These are phyloP conservation scores for Leishmania gerbilli DNA, from an alignment of 208 protist genomes.

Conservation along the genomic window DNA sequence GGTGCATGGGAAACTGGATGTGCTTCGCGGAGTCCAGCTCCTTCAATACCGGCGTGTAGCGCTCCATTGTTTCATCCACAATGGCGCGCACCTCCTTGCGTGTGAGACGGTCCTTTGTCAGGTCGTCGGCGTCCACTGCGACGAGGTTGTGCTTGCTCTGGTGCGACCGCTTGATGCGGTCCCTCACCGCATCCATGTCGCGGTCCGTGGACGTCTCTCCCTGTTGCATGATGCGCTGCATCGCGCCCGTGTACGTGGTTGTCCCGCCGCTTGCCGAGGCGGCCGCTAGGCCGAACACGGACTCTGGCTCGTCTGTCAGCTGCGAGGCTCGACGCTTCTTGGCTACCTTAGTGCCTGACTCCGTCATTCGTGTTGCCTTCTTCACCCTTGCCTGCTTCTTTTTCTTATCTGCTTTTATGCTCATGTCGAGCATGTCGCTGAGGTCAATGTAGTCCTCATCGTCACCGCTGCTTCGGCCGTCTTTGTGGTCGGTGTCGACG, in stretches of 20 bases:
- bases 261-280: slow-evolving; percentile 31
- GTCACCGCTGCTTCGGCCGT: slow-evolving; percentile 53
- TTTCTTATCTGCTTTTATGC: slow-evolving; percentile 52
- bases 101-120: slow-evolving; percentile 53
- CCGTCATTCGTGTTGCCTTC: slow-evolving; percentile 34
- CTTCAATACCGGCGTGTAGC: slow-evolving; percentile 76
- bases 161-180: slow-evolving; percentile 57
- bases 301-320: slow-evolving; percentile 62
- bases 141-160: slow-evolving; percentile 74
- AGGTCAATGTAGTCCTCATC: slow-evolving; percentile 84
- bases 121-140: slow-evolving; percentile 74
- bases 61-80: slow-evolving; percentile 67
- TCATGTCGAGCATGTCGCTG: slow-evolving; percentile 83
- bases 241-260: slow-evolving; percentile 41
- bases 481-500: slow-evolving; percentile 65
- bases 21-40: slow-evolving; percentile 72
- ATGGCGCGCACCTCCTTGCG: slow-evolving; percentile 71
- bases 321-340: slow-evolving; percentile 47
- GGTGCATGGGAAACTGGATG: slow-evolving; percentile 77
- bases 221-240: slow-evolving; percentile 51
- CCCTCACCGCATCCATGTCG: slow-evolving; percentile 31
- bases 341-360: slow-evolving; percentile 33
- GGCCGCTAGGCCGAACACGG: slow-evolving; percentile 53
- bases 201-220: slow-evolving; percentile 19
- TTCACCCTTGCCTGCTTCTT: slow-evolving; percentile 53